phyloP scores from a whole-genome alignment of 1,284 basidiomycete genomes.

The Cryptococcus depauperatus region DNA sequence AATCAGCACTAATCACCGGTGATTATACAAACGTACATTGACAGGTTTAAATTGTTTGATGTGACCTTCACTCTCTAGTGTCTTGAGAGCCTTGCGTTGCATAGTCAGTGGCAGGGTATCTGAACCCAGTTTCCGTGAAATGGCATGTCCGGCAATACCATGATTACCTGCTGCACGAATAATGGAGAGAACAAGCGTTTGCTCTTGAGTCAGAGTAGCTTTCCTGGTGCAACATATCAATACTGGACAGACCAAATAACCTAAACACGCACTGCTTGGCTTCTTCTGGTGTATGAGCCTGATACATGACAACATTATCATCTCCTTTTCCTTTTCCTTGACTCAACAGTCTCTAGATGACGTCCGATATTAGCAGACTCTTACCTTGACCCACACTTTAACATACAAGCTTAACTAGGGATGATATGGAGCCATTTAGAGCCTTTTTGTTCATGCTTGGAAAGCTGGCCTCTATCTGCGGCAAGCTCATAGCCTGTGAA shows the following conservation, averaged over 20 bases:
- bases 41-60: conserved; percentile 43
- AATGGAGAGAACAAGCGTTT: conserved; percentile 28
- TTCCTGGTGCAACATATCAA: conserved; percentile 13
- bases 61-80: conserved; percentile 32
- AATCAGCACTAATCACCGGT: neutral
- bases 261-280: conserved; percentile 29
- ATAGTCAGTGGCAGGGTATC: conserved; percentile 27
- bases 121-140: conserved; percentile 23
- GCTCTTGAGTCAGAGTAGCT: conserved; percentile 31
- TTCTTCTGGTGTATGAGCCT: conserved; percentile 29
- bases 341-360: conserved; percentile 13
- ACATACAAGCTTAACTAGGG: conserved; percentile 12
- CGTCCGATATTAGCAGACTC: neutral
- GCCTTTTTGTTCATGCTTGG: conserved; percentile 25
- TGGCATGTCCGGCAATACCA: conserved; percentile 14
- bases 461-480: conserved; percentile 26
- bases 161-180: conserved; percentile 14
- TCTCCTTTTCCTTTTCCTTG: conserved; percentile 22
- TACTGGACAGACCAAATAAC: neutral
- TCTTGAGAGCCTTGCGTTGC: conserved; percentile 32
- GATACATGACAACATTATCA: conserved; percentile 15
- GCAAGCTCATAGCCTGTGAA: conserved; percentile 25
- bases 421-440: conserved; percentile 5
- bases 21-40: conserved; percentile 24
- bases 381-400: neutral